Evolutionary conservation across 2,329 filamentous ascomycete species (phyloP), one percentile per base, ranked within the genome.

Genomic region (Colletotrichum kahawae): DNA sequence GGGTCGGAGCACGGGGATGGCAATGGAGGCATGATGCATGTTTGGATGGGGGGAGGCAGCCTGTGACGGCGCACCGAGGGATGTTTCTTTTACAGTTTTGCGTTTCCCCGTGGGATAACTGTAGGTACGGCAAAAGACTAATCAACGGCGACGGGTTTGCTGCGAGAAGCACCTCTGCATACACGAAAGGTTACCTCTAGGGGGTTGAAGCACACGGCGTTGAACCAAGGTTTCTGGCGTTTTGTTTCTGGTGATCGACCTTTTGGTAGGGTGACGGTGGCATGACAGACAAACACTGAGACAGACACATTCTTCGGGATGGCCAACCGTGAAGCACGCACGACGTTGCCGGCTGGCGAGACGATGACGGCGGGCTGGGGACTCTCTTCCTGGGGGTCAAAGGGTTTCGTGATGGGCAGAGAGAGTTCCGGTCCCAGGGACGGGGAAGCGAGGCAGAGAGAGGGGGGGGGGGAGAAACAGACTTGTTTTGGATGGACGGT

Each of bases 21-120:
- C 13, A 16, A 24, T 36, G 71, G 33, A 74, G 38, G 68, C 67
- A 71, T 74, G 54, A 71, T 74, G 68, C 72, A 56, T 56, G 72
- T 62, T 36, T 16, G 12, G 36, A 51, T 51, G 29, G 60, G 38
- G 12, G 27, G 51, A 36, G 43, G 68, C 27, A 27, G 59, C 54
- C 8, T 21, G 21, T 60, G 57, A 38, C 31, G 59, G n/a, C 29
- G 56, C 34, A 24, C 5, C 7, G 18, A 21, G 29, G 7, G 66
- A 31, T 64, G 71, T 73, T 70, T 70, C 33, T 31, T 34, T 51
- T n/a, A 38, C 56, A 18, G 67, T 5, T 38, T 38, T 29, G 51
- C 29, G 65, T 21, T 60, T 36, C 18, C 8, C 9, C 18, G 57
- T n/a, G 33, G 29, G 57, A n/a, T 13, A n/a, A 33, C 18, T 36